A percentile compares a stretch with the other conserved stretches of the same genome.
Conservation (phyloP, 2,329 filamentous ascomycete genomes). For the Juglanconis oblonga region DNA sequence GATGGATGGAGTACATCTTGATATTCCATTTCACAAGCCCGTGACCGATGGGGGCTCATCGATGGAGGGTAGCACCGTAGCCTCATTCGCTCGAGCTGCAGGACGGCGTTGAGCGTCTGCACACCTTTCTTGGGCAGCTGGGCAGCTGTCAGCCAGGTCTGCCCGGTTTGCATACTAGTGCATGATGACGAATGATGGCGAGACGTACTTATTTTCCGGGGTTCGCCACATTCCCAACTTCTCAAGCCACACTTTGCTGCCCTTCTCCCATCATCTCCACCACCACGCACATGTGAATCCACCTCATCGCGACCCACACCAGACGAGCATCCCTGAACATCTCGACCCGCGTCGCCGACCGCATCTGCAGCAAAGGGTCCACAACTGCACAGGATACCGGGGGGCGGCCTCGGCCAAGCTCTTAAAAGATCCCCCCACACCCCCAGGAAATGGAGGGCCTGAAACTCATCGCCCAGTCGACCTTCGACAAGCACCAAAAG, state of each 20-base stretch:
- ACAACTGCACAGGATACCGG: neutral
- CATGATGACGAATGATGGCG: conserved; percentile 14
- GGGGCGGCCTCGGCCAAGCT: neutral
- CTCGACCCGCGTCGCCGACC: neutral
- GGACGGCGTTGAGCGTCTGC: no score
- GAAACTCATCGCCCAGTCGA: conserved; percentile 17
- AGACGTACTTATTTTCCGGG: neutral
- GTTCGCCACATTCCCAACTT: conserved; percentile 14
- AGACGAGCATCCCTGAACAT: neutral
- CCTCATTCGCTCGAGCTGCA: no score
- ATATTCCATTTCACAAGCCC: no score
- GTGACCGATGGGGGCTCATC: no score
- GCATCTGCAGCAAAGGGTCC: neutral
- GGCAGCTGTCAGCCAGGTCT: conserved; percentile 4
- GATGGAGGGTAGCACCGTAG: no score
- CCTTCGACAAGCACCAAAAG: conserved; percentile 18
- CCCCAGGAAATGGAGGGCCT: conserved; percentile 14
- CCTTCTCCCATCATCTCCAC: neutral
- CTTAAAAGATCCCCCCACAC: no score
- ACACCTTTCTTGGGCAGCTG: no score
- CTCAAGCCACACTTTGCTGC: conserved; percentile 14
- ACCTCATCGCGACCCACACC: conserved; percentile 1
- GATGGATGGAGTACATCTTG: no score
- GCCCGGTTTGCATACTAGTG: conserved; percentile 3
- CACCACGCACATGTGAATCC: neutral